A percentile compares a stretch with the other conserved stretches of the same genome.
phyloP scores from a whole-genome alignment of 139 green algal species.

The Chlorella sp. region DNA sequence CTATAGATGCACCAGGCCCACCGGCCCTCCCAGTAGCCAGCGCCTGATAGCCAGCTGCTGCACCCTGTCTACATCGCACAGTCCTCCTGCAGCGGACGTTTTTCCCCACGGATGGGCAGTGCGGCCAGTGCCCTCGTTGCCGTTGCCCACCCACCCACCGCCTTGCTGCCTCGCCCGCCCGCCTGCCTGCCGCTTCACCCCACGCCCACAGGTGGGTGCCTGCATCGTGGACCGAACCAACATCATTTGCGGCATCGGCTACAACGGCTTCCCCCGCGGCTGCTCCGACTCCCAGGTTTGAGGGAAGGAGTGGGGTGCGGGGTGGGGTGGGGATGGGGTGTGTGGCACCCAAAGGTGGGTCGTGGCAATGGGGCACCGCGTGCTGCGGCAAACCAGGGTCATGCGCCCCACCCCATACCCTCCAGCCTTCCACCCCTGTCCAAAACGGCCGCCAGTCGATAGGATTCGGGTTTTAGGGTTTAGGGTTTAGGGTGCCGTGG shows the following conservation, averaged over 20 bases:
- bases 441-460: no score
- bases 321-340: not conserved
- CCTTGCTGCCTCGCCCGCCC: not conserved
- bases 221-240: slow-evolving; percentile 88
- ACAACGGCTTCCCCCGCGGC: slow-evolving; percentile 98
- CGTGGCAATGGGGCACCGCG: not conserved
- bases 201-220: slow-evolving; percentile 76
- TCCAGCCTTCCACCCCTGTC: no score
- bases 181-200: not conserved
- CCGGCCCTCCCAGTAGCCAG: not conserved
- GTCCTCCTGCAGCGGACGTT: no score
- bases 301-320: not conserved
- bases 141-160: no score
- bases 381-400: not conserved
- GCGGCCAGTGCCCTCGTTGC: no score
- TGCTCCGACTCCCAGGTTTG: slow-evolving; percentile 75
- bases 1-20: no score
- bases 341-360: not conserved
- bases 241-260: slow-evolving; percentile 98
- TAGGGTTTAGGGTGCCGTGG: not conserved
- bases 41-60: not conserved
- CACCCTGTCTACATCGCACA: not conserved
- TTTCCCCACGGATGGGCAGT: no score
- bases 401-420: not conserved
- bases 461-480: no score